These are phyloP conservation scores for Darksidea phi DNA, from an alignment of 495 filamentous ascomycete species.

Conservation along the genomic window DNA sequence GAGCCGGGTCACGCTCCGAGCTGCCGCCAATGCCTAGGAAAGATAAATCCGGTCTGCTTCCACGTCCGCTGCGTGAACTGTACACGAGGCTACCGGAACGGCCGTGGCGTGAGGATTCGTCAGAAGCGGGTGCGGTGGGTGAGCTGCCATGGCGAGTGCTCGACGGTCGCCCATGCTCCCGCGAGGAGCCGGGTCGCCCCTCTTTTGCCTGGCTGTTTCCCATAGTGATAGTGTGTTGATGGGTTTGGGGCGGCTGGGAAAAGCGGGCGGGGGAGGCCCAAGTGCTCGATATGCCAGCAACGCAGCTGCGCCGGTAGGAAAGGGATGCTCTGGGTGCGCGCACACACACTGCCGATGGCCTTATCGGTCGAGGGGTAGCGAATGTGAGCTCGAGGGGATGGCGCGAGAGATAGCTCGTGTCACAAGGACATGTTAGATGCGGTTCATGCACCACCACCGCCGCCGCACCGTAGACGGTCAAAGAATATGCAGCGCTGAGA, in stretches of 20 bases:
- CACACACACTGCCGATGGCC: neutral
- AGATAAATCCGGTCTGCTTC: conserved; percentile 43
- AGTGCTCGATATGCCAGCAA: neutral
- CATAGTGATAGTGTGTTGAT: conserved; percentile 34
- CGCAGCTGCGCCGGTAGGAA: neutral
- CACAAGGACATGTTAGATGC: conserved; percentile 19
- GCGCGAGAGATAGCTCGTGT: conserved; percentile 8
- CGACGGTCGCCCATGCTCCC: conserved; percentile 26
- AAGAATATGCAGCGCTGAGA: neutral
- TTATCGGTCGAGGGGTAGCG: conserved; percentile 8
- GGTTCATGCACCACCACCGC: neutral
- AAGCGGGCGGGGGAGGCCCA: conserved; percentile 3
- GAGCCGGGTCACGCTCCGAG: conserved; percentile 33
- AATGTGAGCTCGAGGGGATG: neutral
- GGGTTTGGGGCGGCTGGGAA: neutral
- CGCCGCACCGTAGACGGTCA: neutral
- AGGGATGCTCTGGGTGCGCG: neutral
- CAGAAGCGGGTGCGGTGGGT: conserved; percentile 25
- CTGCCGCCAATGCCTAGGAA: conserved; percentile 40
- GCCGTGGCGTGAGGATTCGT: conserved; percentile 25
- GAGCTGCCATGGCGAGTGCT: conserved; percentile 35
- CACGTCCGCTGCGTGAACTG: conserved; percentile 33
- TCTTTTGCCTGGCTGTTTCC: conserved; percentile 48
- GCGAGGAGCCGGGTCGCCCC: conserved; percentile 32
- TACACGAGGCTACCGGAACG: conserved; percentile 38